Base-by-base conservation (phyloP, 2,329 filamentous ascomycete genomes). In the Phyllachora maydis region DNA sequence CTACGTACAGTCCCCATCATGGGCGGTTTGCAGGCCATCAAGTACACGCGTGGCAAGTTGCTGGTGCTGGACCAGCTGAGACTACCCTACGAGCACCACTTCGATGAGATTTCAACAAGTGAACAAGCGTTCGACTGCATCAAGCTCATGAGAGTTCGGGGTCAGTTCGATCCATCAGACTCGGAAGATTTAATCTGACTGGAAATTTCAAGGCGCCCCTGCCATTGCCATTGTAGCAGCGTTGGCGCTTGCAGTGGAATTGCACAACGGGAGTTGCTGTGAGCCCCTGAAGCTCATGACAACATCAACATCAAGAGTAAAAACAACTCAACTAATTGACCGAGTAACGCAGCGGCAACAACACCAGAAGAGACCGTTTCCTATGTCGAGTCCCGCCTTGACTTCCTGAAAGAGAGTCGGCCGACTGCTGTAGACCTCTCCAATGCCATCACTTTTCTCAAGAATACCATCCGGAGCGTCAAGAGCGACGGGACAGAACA, bases 141-240 rank as follows among this genome's bases (percentile, higher is more conserved):
- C 50, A 70, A 68, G 36, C 62, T 74, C 10, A 88, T 88, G 78
- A 53, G 69, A 23, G 68, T 73, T 5, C 68, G 78, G 38, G 79
- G 52, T n/a, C n/a, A n/a, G n/a, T n/a, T n/a, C n/a, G n/a, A n/a
- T n/a, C n/a, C n/a, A n/a, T n/a, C n/a, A n/a, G n/a, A n/a, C n/a
- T n/a, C n/a, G n/a, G n/a, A n/a, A n/a, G n/a, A n/a, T n/a, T n/a
- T n/a, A n/a, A n/a, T 5, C 8, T 22, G 11, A 24, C 23, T 25
- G 7, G 26, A 22, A 7, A 8, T n/a, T n/a, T n/a, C n/a, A n/a
- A n/a, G n/a, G n/a, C 19, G 88, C 88, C 4, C 88, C 88, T 1
- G 88, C 88, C 21, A 98, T 98, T 45, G 88, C 88, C 21, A 95
- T 98, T 33, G 88, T 98, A n/a, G 88, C 88, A 12, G 78, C 77